Evolutionary conservation across 2,329 filamentous ascomycete species (phyloP).

Genomic region (Juglanconis sp.): DNA sequence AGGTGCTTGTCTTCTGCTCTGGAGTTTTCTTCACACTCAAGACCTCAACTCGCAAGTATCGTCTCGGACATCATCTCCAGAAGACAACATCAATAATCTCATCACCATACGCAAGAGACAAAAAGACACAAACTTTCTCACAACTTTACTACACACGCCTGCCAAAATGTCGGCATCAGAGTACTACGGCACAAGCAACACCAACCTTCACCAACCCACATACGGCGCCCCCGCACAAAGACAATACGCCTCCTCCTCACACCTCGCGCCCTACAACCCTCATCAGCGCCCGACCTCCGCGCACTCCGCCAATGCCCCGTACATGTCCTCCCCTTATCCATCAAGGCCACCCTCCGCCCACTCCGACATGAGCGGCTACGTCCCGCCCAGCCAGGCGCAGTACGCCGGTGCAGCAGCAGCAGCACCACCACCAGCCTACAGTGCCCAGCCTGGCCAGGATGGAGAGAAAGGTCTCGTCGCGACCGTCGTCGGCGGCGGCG

Average conservation of each 20-base stretch:
- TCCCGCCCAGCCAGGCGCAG: constrained; percentile 9
- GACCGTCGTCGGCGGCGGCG: constrained; percentile 49
- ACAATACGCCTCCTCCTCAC: constrained; percentile 14
- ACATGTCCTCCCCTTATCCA: constrained; percentile 3
- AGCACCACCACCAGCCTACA: constrained; percentile 3
- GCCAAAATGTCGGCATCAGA: constrained; percentile 23
- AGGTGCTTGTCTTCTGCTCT: no score
- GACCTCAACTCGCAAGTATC: no score
- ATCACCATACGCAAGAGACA: neutral
- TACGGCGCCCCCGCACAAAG: constrained; percentile 19
- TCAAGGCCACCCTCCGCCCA: constrained; percentile 2
- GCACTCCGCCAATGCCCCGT: neutral
- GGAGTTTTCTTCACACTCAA: no score
- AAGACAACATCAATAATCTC: no score
- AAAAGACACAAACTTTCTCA: neutral
- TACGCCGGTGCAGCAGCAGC: constrained; percentile 13
- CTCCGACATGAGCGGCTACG: constrained; percentile 7
- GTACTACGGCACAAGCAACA: constrained; percentile 20
- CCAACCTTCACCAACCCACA: constrained; percentile 3
- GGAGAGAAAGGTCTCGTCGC: constrained; percentile 55
- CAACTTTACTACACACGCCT: neutral
- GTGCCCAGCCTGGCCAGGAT: constrained; percentile 24
- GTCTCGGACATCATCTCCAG: no score
- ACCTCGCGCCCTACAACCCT: constrained; percentile 19
- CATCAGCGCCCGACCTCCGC: constrained; percentile 17